Evolutionary conservation across 768 basidiomycete species (phyloP).

Genomic region (Steccherinum ochraceum): DNA sequence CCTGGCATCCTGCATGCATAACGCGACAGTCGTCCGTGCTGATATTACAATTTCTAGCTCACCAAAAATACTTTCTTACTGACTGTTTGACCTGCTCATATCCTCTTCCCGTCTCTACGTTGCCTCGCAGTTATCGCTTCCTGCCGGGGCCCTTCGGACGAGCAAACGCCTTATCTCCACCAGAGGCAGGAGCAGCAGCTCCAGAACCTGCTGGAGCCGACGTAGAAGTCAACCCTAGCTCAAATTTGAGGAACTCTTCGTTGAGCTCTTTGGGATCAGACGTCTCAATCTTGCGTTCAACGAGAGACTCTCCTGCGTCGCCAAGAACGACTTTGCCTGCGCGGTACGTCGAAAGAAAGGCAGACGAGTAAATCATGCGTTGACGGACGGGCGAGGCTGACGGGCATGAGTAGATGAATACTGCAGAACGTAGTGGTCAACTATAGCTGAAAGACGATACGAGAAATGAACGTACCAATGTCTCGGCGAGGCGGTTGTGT

Average conservation of each 20-base stretch:
- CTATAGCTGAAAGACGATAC: not conserved
- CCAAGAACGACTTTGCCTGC: constrained; percentile 47
- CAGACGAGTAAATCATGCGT: constrained; percentile 86
- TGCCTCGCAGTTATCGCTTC: constrained; percentile 36
- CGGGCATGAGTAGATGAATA: constrained; percentile 93
- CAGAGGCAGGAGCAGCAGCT: constrained; percentile 8
- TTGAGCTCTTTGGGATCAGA: constrained; percentile 72
- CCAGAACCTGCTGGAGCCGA: constrained; percentile 9
- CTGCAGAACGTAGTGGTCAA: constrained; percentile 35
- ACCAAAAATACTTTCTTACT: no score
- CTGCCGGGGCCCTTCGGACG: constrained; percentile 64
- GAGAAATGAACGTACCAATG: constrained; percentile 53
- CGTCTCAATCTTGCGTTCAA: constrained; percentile 71
- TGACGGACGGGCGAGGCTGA: constrained; percentile 72
- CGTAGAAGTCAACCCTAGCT: constrained; percentile 44
- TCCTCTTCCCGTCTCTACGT: no score
- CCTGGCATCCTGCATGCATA: no score
- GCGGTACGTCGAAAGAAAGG: constrained; percentile 48
- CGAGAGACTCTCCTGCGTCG: constrained; percentile 31
- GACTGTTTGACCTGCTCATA: no score
- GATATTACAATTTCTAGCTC: no score
- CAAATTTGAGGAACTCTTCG: constrained; percentile 51
- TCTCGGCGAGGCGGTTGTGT: constrained; percentile 34
- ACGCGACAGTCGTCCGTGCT: no score
- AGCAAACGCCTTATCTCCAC: constrained; percentile 49